Base-by-base conservation (phyloP, 2,329 filamentous ascomycete species). In the Keithomyces neogunnii region DNA sequence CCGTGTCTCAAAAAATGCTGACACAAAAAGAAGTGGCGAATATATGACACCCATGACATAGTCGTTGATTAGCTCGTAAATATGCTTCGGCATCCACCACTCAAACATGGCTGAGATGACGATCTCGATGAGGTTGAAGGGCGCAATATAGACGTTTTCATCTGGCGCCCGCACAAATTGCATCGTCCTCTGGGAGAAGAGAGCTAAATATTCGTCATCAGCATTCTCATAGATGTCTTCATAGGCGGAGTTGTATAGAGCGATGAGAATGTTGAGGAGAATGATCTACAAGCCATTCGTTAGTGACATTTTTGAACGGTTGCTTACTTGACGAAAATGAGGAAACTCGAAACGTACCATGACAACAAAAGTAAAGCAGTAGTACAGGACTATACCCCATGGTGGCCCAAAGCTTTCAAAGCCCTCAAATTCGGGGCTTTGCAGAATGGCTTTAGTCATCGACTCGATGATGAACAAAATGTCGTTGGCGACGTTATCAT, bases 141-240 rank as follows among this genome's bases (percentile, higher is more conserved):
- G 93, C 0, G 93, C 85, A 62, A 99, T 96, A 70, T 93, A 99
- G 51, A 99, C 93, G 60, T 99, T 99, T 68, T 99, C 93, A 61
- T 99, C 93, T 0, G 93, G 93, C 0, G 93, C 93, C 47, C 93
- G 88, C 19, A 97, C 89, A 62, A 96, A 99, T 62, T 95, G 90
- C 79, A 97, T 89, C 0, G 93, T 96, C 70, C 96, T 96, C 59
- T 95, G 88, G 0, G 89, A 80, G 69, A 96, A 96, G 3, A 97
- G 80, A 0, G 90, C 92, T 66, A 99, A 84, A 69, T 90, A 99
- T 68, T 99, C 93, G 67, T 99, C 93, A 57, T 89, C 86, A 4
- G 93, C 90, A 63, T 99, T 91, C 45, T 88, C 85, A 61, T 91
- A 95, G 53, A 96, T 95, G 67, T 96, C 90, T 63, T 95, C 88